These are phyloP conservation scores for Mycena indigotica DNA, from an alignment of 768 basidiomycete species.

Conservation along the genomic window DNA sequence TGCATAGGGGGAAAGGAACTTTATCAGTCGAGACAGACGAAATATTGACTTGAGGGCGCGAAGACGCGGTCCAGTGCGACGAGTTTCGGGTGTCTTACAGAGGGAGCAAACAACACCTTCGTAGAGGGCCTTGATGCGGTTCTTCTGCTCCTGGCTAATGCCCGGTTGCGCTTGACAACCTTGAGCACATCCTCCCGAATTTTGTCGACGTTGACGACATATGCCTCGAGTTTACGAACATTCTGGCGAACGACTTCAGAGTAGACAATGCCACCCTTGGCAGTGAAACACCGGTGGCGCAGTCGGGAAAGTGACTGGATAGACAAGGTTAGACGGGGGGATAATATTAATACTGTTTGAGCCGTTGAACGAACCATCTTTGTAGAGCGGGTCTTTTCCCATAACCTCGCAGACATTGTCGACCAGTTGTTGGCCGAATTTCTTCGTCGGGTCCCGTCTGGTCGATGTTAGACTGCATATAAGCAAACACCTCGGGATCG, in stretches of 20 bases:
- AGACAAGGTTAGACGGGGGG: slow-evolving; percentile 3
- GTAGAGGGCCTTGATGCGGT: slow-evolving; percentile 90
- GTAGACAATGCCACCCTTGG: slow-evolving; percentile 93
- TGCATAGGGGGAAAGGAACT: slow-evolving; percentile 89
- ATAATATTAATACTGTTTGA: not conserved
- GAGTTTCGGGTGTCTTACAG: slow-evolving; percentile 72
- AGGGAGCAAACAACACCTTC: slow-evolving; percentile 95
- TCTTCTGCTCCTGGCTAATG: slow-evolving; percentile 96
- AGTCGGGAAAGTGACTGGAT: slow-evolving; percentile 92
- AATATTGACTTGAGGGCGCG: slow-evolving; percentile 87
- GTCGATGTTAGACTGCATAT: slow-evolving; percentile 96
- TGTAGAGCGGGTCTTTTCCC: slow-evolving; percentile 85
- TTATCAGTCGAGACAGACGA: slow-evolving; percentile 81
- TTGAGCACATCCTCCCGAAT: slow-evolving; percentile 96
- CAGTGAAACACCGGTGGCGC: slow-evolving; percentile 96
- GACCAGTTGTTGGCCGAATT: slow-evolving; percentile 94
- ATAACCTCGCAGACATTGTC: slow-evolving; percentile 90
- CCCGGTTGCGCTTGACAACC: slow-evolving; percentile 95
- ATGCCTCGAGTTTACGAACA: slow-evolving; percentile 96
- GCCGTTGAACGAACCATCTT: slow-evolving; percentile 80
- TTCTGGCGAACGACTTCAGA: slow-evolving; percentile 94
- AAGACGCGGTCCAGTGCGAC: slow-evolving; percentile 57
- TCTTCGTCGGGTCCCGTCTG: slow-evolving; percentile 90
- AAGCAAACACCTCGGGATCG: slow-evolving; percentile 85
- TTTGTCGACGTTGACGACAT: slow-evolving; percentile 96